Percentiles rank a stretch among this genome's conserved stretches.
phyloP scores from a whole-genome alignment of 805 yeast species.

The Yarrowia phangngaensis region DNA sequence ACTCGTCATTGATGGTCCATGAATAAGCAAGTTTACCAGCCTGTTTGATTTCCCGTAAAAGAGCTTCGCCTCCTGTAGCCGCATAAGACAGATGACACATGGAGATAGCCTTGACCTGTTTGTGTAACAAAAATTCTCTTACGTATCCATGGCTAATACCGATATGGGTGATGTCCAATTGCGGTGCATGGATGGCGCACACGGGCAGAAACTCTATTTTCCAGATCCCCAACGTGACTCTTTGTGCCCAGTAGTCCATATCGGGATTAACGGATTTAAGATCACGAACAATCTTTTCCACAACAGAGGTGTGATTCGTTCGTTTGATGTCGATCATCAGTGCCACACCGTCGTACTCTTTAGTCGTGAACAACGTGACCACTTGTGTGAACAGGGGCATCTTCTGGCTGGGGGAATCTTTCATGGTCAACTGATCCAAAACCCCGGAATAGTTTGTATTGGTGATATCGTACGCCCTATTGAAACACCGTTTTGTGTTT shows the following conservation, averaged over 20 bases:
- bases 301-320: slow-evolving; percentile 45
- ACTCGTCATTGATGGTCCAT: slow-evolving; percentile 52
- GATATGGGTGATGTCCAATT: slow-evolving; percentile 39
- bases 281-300: slow-evolving; percentile 42
- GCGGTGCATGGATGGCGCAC: slow-evolving; percentile 41
- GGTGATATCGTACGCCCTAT: slow-evolving; percentile 41
- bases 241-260: slow-evolving; percentile 45
- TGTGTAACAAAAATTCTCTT: slow-evolving; percentile 42
- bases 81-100: slow-evolving; percentile 43
- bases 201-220: slow-evolving; percentile 46
- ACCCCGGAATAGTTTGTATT: slow-evolving; percentile 41
- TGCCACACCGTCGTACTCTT: slow-evolving; percentile 34
- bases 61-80: slow-evolving; percentile 43
- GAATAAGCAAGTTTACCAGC: slow-evolving; percentile 43
- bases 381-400: slow-evolving; percentile 46
- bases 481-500: slow-evolving; percentile 49
- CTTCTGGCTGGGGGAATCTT: slow-evolving; percentile 38
- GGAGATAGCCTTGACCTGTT: slow-evolving; percentile 58
- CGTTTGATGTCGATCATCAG: slow-evolving; percentile 54
- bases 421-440: slow-evolving; percentile 41
- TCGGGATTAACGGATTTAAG: slow-evolving; percentile 44
- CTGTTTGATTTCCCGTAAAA: slow-evolving; percentile 38
- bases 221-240: slow-evolving; percentile 55
- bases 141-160: slow-evolving; percentile 43
- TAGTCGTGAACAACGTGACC: slow-evolving; percentile 42